These are phyloP conservation scores for Aurantiochytrium sp. DNA, from an alignment of 108 stramenopile genomes.

Conservation along the genomic window DNA sequence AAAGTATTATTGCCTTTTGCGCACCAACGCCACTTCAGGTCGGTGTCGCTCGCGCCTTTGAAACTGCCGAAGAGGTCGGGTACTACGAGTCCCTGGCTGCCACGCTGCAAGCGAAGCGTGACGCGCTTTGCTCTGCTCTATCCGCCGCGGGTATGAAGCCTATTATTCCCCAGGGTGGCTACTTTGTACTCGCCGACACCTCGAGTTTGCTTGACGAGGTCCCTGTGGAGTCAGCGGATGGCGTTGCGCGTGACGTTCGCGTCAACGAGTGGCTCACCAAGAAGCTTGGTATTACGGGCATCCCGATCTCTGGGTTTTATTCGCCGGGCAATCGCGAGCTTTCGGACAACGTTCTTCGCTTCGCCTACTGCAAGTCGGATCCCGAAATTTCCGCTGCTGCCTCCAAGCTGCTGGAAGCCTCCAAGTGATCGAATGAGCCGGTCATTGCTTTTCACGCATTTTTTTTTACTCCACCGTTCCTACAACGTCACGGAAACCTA, in stretches of 20 bases:
- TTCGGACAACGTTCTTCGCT: slow-evolving; percentile 74
- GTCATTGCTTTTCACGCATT: background rate
- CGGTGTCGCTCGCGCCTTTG: slow-evolving; percentile 82
- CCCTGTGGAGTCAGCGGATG: slow-evolving; percentile 35
- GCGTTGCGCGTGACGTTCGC: slow-evolving; percentile 27
- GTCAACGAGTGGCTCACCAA: slow-evolving; percentile 76
- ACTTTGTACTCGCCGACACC: slow-evolving; percentile 89
- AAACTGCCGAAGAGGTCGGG: slow-evolving; percentile 68
- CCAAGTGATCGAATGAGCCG: too few relatives aligned
- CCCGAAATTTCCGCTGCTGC: slow-evolving; percentile 72
- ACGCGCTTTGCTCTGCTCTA: slow-evolving; percentile 61
- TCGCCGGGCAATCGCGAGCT: slow-evolving; percentile 52
- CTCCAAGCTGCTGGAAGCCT: background rate
- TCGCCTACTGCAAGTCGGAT: slow-evolving; percentile 94
- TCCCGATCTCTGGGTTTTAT: slow-evolving; percentile 89
- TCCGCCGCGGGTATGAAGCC: slow-evolving; percentile 60
- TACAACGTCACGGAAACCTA: background rate
- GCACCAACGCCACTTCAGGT: slow-evolving; percentile 72
- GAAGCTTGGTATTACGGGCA: slow-evolving; percentile 76
- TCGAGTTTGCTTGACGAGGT: slow-evolving; percentile 45
- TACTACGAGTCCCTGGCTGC: slow-evolving; percentile 63
- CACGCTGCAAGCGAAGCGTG: slow-evolving; percentile 74
- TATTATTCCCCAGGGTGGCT: slow-evolving; percentile 71
- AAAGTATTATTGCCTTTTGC: background rate
- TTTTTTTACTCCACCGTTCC: background rate